Conservation (phyloP, 2,329 filamentous ascomycete genomes). For the Monilinia laxa region DNA sequence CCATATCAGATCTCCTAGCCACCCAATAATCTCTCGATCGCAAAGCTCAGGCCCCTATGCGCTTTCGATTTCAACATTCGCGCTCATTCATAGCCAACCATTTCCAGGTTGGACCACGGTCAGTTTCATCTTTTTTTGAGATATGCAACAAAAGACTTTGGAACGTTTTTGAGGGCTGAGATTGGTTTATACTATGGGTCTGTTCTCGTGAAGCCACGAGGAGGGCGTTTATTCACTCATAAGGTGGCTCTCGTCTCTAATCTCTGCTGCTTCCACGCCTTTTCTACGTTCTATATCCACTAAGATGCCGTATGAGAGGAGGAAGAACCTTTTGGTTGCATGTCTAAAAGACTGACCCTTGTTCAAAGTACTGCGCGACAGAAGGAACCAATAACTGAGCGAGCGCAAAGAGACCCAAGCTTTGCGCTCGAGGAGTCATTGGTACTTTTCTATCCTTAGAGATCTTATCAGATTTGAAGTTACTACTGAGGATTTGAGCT, state of each 20-base stretch:
- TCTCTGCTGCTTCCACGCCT: not conserved
- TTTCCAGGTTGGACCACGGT: not conserved
- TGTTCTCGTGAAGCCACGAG: no score
- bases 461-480: not conserved
- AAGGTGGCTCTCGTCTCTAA: not conserved
- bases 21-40: not conserved
- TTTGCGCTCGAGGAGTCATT: not conserved
- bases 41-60: conserved; percentile 8
- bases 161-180: no score
- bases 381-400: not conserved
- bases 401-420: not conserved
- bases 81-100: not conserved
- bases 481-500: not conserved
- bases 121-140: not conserved
- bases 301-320: not conserved
- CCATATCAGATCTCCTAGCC: not conserved
- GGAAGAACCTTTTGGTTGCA: not conserved
- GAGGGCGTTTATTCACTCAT: not conserved
- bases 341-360: not conserved
- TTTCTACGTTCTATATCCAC: not conserved
- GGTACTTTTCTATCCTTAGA: not conserved
- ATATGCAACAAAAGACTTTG: not conserved
- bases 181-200: no score
- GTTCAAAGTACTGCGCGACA: not conserved
- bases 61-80: not conserved